Percentiles rank a stretch among this genome's conserved stretches.
These are phyloP conservation scores for Tylopilus sp. DNA, from an alignment of 768 basidiomycete genomes.

Conservation along the genomic window DNA sequence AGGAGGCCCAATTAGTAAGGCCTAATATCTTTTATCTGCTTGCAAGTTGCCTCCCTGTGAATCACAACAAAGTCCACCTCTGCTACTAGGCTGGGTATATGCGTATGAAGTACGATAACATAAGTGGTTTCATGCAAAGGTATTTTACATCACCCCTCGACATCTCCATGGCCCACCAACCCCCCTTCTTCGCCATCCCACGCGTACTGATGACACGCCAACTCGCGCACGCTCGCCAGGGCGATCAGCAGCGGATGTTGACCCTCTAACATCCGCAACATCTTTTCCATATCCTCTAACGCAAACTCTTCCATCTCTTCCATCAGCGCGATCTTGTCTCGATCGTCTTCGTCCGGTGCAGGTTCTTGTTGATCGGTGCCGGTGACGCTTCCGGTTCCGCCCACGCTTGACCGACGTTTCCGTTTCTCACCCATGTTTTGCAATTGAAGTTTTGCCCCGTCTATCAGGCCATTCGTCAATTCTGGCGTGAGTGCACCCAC, in stretches of 20 bases:
- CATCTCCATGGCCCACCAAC: conserved; percentile 20
- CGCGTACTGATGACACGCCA: conserved; percentile 50
- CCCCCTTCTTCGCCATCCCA: conserved; percentile 46
- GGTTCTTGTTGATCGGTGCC: background rate
- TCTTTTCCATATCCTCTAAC: conserved; percentile 74
- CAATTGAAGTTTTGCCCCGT: conserved; percentile 71
- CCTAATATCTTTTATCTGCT: no score
- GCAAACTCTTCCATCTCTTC: conserved; percentile 85
- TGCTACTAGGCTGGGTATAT: no score
- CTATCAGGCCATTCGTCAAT: conserved; percentile 52
- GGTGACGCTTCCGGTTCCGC: conserved; percentile 19
- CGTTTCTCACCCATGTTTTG: conserved; percentile 66
- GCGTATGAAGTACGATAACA: no score
- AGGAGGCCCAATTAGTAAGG: no score
- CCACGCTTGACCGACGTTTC: conserved; percentile 43
- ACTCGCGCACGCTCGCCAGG: conserved; percentile 65
- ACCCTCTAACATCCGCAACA: conserved; percentile 51
- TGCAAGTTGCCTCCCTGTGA: no score
- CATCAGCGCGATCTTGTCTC: conserved; percentile 65
- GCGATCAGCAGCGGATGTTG: conserved; percentile 68
- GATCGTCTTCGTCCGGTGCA: conserved; percentile 43
- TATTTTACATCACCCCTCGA: conserved; percentile 7
- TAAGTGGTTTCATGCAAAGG: no score
- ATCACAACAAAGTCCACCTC: no score
- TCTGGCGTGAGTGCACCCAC: conserved; percentile 52